phyloP scores from a whole-genome alignment of 805 yeast species.

The Blastobotrys terrestris region DNA sequence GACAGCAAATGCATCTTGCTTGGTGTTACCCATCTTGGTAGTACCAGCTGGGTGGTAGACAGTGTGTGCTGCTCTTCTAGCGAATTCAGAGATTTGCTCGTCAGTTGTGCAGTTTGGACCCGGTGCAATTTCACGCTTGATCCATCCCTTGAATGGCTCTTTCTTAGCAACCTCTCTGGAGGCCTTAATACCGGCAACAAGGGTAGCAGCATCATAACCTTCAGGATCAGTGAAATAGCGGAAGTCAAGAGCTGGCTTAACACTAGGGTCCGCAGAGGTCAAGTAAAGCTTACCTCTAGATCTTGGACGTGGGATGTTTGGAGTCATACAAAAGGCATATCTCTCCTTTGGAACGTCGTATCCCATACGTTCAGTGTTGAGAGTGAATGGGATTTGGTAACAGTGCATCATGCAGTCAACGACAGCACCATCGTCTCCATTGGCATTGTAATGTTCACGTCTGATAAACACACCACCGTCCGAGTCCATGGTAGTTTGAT shows the following conservation, averaged over 20 bases:
- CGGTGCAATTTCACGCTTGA: conserved; percentile 2
- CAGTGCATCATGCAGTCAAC: conserved; percentile 4
- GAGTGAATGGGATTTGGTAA: conserved; percentile 3
- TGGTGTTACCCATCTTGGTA: conserved; percentile 17
- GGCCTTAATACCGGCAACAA: conserved; percentile 1
- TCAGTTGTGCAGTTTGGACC: conserved; percentile 1
- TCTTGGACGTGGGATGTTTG: conserved; percentile 4
- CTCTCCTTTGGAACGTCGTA: conserved; percentile 1
- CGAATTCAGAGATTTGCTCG: background rate
- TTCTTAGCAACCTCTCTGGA: conserved; percentile 1
- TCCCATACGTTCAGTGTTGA: conserved; percentile 1
- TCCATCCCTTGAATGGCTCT: conserved; percentile 3
- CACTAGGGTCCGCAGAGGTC: background rate
- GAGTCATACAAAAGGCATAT: conserved; percentile 4
- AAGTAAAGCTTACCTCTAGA: conserved; percentile 1
- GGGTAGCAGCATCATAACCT: conserved; percentile 3
- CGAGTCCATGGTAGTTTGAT: conserved; percentile 4
- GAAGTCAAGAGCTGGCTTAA: conserved; percentile 1
- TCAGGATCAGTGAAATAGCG: conserved; percentile 3
- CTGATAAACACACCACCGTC: conserved; percentile 3
- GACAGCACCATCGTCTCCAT: conserved; percentile 1
- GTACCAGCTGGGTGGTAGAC: background rate
- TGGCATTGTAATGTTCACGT: conserved; percentile 2
- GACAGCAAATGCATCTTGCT: conserved; percentile 15
- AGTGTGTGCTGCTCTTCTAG: background rate